Conservation (phyloP, 2,329 filamentous ascomycete species). For the Chrysoporthe cubensis region DNA sequence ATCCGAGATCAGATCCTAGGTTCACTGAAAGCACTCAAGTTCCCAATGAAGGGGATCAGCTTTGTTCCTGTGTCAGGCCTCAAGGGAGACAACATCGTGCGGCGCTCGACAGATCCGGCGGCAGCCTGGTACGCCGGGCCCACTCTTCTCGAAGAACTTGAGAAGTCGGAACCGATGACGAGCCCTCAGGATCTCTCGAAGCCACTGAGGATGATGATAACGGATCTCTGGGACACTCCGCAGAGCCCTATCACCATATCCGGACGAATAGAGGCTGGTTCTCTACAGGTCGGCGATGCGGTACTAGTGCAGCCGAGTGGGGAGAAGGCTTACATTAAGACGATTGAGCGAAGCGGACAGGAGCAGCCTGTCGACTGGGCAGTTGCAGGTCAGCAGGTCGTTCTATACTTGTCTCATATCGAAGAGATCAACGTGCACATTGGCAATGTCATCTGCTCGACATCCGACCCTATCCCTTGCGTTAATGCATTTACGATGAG, state of each 20-base stretch:
- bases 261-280: slow-evolving; percentile 84
- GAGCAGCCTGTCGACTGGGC: slow-evolving; percentile 80
- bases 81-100: slow-evolving; percentile 82
- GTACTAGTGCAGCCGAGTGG: slow-evolving; percentile 80
- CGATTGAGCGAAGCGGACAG: slow-evolving; percentile 69
- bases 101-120: slow-evolving; percentile 55
- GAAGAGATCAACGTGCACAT: slow-evolving; percentile 80
- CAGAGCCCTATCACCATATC: slow-evolving; percentile 84
- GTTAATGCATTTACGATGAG: slow-evolving; percentile 79
- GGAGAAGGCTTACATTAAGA: slow-evolving; percentile 80
- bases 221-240: slow-evolving; percentile 81
- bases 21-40: slow-evolving; percentile 82
- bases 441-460: slow-evolving; percentile 84
- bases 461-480: slow-evolving; percentile 68
- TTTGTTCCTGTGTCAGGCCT: slow-evolving; percentile 92
- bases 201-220: slow-evolving; percentile 83
- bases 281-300: slow-evolving; percentile 80
- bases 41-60: slow-evolving; percentile 77
- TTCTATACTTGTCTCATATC: slow-evolving; percentile 82
- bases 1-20: slow-evolving; percentile 82
- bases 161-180: slow-evolving; percentile 74
- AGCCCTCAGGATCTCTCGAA: slow-evolving; percentile 67
- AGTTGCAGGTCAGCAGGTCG: slow-evolving; percentile 87
- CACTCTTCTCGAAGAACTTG: slow-evolving; percentile 82
- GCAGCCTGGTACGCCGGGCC: slow-evolving; percentile 80